Evolutionary conservation across 192 early-diverging fungal genomes (phyloP).

Genomic region (Phycomyces blakesleeanus): DNA sequence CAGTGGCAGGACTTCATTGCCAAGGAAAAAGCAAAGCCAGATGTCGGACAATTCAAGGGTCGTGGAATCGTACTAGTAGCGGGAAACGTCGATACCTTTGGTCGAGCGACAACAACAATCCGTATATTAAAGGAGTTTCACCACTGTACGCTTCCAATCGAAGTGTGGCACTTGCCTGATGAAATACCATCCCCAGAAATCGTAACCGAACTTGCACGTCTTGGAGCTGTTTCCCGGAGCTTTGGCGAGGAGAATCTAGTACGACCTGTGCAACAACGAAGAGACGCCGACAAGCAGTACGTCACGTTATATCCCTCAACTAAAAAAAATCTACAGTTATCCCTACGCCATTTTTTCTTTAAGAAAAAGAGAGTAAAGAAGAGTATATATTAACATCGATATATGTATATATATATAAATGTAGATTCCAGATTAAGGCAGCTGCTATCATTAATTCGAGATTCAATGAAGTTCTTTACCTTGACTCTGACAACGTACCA

Average conservation of each 20-base stretch:
- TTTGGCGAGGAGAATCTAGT: constrained; percentile 18
- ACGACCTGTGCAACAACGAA: constrained; percentile 19
- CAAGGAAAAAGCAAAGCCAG: neutral
- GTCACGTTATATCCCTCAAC: neutral
- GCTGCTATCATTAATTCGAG: constrained; percentile 38
- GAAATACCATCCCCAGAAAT: constrained; percentile 13
- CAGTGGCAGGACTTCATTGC: constrained; percentile 25
- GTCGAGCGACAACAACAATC: constrained; percentile 16
- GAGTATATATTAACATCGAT: too few relatives aligned
- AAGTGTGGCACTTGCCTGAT: constrained; percentile 34
- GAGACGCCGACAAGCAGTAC: constrained; percentile 31
- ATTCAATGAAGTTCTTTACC: constrained; percentile 42
- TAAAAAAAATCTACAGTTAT: neutral
- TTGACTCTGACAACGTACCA: constrained; percentile 47
- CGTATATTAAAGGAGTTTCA: constrained; percentile 19
- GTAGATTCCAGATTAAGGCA: constrained; percentile 41
- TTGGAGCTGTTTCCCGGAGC: constrained; percentile 16
- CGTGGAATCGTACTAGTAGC: constrained; percentile 31
- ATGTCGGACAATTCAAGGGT: neutral
- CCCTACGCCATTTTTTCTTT: too few relatives aligned
- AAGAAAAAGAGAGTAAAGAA: too few relatives aligned
- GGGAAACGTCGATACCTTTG: constrained; percentile 31
- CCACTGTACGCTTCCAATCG: constrained; percentile 18
- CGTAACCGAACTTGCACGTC: neutral
- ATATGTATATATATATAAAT: too few relatives aligned